Conservation (phyloP, 2,329 filamentous ascomycete genomes). For the Verticillium albo-atrum region DNA sequence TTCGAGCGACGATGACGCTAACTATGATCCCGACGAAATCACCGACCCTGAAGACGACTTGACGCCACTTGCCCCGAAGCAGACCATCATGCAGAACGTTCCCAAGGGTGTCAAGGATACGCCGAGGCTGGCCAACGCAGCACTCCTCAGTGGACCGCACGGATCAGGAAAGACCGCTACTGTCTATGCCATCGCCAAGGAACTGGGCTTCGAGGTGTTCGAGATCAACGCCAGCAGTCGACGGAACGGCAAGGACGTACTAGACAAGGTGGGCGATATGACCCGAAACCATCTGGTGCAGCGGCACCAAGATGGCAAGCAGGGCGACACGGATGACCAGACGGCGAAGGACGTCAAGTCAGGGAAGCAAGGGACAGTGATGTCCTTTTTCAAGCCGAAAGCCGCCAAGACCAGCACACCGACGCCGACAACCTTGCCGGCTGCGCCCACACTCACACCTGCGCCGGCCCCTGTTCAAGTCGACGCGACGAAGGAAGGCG, state of each 20-base stretch:
- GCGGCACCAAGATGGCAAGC: constrained; percentile 29
- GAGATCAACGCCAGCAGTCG: constrained; percentile 85
- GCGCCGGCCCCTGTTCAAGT: background rate
- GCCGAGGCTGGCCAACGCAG: constrained; percentile 61
- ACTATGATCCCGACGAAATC: constrained; percentile 61
- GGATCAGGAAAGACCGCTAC: constrained; percentile 93
- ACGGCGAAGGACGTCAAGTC: constrained; percentile 56
- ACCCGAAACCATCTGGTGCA: constrained; percentile 87
- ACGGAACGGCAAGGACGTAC: constrained; percentile 80
- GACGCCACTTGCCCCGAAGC: constrained; percentile 34
- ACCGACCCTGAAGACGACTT: constrained; percentile 52
- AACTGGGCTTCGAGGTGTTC: constrained; percentile 89
- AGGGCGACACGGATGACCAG: constrained; percentile 34
- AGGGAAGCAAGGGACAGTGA: constrained; percentile 74
- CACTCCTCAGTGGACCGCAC: constrained; percentile 84
- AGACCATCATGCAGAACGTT: constrained; percentile 47
- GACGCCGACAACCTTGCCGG: constrained; percentile 5
- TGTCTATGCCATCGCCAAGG: constrained; percentile 86
- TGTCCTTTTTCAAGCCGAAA: constrained; percentile 70
- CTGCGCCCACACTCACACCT: background rate
- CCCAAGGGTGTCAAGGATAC: constrained; percentile 35
- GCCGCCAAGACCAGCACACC: constrained; percentile 20
- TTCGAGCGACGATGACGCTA: constrained; percentile 69
- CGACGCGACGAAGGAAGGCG: constrained; percentile 12
- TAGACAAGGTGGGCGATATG: constrained; percentile 95